These are phyloP conservation scores for Secale cereale DNA, from an alignment of 176 grass and related monocot genomes.

Conservation along the genomic window DNA sequence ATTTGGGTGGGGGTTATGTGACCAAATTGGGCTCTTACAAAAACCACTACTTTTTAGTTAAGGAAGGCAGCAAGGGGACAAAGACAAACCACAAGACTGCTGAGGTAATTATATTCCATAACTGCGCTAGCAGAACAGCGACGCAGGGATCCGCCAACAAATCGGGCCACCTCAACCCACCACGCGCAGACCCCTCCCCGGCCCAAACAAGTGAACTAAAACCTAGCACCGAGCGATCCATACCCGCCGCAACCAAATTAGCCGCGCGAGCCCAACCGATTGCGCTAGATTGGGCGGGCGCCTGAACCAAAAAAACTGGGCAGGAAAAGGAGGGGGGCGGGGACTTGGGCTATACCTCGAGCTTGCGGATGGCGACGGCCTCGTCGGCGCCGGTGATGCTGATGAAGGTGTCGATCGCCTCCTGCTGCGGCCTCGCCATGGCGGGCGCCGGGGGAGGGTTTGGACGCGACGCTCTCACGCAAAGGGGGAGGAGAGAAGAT, in stretches of 20 bases:
- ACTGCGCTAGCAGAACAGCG: background rate
- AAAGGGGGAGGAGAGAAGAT: background rate
- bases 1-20: background rate
- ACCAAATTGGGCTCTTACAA: background rate
- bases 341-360: slow-evolving; percentile 50
- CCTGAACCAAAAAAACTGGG: background rate
- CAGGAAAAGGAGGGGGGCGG: too few species aligned
- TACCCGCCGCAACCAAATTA: background rate
- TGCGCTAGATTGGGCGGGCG: background rate
- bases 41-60: background rate
- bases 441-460: background rate
- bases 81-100: background rate
- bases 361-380: slow-evolving; percentile 61
- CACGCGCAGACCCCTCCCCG: background rate
- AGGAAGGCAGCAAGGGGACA: background rate
- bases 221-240: background rate
- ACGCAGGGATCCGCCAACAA: slow-evolving; percentile 5
- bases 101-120: background rate
- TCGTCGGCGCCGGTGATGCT: slow-evolving; percentile 74
- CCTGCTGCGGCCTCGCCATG: slow-evolving; percentile 76
- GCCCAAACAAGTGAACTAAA: background rate
- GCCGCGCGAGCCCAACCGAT: background rate
- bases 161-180: slow-evolving; percentile 8
- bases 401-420: slow-evolving; percentile 84
- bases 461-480: background rate